phyloP scores from a whole-genome alignment of 2,329 filamentous ascomycete genomes.

The Cladosporium austrohemisphaericum region DNA sequence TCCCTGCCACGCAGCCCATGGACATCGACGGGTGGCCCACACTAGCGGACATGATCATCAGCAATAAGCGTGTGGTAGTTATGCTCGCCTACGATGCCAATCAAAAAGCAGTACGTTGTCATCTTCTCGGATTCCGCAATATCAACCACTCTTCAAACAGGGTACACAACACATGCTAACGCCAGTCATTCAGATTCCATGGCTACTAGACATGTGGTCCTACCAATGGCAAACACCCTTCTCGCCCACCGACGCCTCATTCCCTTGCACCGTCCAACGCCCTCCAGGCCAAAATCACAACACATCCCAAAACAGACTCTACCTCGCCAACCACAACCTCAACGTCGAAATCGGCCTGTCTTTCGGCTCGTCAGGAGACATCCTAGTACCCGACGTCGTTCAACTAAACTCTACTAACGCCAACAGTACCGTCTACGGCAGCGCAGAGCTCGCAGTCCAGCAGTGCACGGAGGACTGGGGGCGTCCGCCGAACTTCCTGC shows the following conservation, averaged over 20 bases:
- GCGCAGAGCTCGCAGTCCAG: conserved; percentile 59
- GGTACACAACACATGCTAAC: conserved; percentile 31
- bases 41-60: conserved; percentile 70
- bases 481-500: conserved; percentile 69
- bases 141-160: background rate
- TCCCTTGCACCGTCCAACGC: conserved; percentile 75
- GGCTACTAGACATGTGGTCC: conserved; percentile 80
- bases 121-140: conserved; percentile 72
- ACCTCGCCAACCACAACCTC: conserved; percentile 86
- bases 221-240: conserved; percentile 92
- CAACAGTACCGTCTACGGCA: conserved; percentile 57
- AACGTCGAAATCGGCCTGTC: conserved; percentile 62
- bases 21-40: conserved; percentile 76
- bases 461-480: conserved; percentile 63
- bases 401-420: conserved; percentile 71
- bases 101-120: background rate
- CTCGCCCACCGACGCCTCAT: conserved; percentile 62
- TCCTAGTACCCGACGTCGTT: conserved; percentile 70
- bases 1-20: conserved; percentile 68
- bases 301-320: conserved; percentile 57
- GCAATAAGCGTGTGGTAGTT: conserved; percentile 60
- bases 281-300: conserved; percentile 62
- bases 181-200: conserved; percentile 80
- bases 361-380: conserved; percentile 42
- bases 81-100: background rate